Evolutionary conservation across 1,139 yeast genomes (phyloP).

Genomic region (Saccharomycopsis crataegensis): DNA sequence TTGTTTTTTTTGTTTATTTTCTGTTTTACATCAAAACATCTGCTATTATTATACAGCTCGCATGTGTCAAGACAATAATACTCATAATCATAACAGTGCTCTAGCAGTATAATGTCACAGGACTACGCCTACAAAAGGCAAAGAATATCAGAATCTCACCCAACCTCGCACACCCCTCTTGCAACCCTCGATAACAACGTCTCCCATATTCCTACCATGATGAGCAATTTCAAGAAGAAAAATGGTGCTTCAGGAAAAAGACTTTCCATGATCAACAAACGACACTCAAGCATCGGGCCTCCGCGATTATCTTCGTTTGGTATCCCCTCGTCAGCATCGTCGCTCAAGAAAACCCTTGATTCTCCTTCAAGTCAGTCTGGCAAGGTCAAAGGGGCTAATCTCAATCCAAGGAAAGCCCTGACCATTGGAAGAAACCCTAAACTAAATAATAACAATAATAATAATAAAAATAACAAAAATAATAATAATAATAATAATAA

Average conservation of each 20-base stretch:
- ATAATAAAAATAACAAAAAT: background rate
- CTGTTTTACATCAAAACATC: too few relatives aligned
- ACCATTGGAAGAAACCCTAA: too few relatives aligned
- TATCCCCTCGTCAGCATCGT: background rate
- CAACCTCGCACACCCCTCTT: background rate
- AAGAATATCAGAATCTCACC: background rate
- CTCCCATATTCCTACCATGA: background rate
- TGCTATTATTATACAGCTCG: too few relatives aligned
- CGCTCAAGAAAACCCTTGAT: background rate
- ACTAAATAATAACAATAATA: background rate
- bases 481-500: background rate
- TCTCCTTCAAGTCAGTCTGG: background rate
- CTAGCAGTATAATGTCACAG: conserved; percentile 1
- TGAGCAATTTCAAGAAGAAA: background rate
- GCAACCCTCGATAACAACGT: conserved; percentile 7
- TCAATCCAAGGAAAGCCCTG: too few relatives aligned
- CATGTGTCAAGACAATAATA: too few relatives aligned
- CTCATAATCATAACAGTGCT: too few relatives aligned
- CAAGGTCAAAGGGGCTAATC: too few relatives aligned
- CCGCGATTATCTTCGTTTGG: conserved; percentile 12
- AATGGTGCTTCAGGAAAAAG: background rate
- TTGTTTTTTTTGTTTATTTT: too few relatives aligned
- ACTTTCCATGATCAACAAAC: background rate
- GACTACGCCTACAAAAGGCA: conserved; percentile 7
- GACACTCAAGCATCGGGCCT: conserved; percentile 17